phyloP scores from a whole-genome alignment of 163 green algal species.

The Volvox carteri region DNA sequence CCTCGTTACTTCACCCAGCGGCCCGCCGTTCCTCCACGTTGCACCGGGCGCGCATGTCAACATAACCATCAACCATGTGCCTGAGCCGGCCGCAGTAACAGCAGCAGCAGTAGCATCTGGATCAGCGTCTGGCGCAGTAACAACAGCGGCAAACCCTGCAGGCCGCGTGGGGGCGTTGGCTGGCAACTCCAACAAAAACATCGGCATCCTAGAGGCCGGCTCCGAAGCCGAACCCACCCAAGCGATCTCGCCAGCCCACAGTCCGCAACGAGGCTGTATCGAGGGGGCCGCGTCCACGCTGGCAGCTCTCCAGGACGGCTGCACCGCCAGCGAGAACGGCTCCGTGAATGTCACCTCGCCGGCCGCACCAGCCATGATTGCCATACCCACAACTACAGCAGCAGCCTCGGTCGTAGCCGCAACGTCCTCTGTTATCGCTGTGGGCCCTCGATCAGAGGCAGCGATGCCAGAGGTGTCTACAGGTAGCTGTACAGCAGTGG shows the following conservation, averaged over 20 bases:
- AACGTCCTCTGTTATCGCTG: background rate
- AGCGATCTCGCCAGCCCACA: background rate
- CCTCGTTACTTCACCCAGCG: background rate
- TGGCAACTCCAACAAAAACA: background rate
- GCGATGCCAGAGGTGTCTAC: background rate
- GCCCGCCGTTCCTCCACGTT: conserved; percentile 14
- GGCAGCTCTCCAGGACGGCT: background rate
- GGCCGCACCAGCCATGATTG: background rate
- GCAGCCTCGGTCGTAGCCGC: background rate
- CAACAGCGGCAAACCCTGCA: background rate
- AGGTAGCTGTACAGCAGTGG: background rate
- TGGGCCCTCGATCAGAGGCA: background rate
- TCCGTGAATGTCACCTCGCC: background rate
- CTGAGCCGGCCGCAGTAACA: background rate
- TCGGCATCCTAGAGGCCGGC: background rate
- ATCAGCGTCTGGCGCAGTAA: no score
- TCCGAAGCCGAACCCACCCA: background rate
- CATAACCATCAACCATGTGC: conserved; percentile 49
- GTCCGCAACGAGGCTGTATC: background rate
- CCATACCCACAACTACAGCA: conserved; percentile 37
- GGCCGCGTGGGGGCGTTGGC: background rate
- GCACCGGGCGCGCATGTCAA: conserved; percentile 30
- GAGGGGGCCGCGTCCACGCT: background rate
- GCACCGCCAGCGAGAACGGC: background rate
- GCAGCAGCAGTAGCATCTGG: background rate